These are phyloP conservation scores for Castanopsis chinensis DNA, from an alignment of 306 rosid genomes.

Conservation along the genomic window DNA sequence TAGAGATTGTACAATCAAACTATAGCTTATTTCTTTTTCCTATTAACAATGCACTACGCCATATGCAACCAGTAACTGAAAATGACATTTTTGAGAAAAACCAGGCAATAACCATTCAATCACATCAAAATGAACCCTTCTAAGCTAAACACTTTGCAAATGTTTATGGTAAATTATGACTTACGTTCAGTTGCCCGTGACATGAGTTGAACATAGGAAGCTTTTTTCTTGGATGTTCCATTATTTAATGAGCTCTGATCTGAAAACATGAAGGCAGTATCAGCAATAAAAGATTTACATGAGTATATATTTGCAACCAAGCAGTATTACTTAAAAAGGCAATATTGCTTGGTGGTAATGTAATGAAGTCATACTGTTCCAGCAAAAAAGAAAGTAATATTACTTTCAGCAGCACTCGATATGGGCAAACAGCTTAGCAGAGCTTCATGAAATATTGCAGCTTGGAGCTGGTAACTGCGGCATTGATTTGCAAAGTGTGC, in stretches of 20 bases:
- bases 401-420: constrained; percentile 46
- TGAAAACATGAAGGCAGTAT: constrained; percentile 34
- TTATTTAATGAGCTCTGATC: constrained; percentile 39
- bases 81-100: neutral
- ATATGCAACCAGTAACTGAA: neutral
- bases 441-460: constrained; percentile 80
- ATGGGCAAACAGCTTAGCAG: constrained; percentile 52
- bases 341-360: neutral
- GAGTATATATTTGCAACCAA: neutral
- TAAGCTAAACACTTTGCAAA: neutral
- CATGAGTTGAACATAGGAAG: constrained; percentile 60
- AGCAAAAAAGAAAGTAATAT: neutral
- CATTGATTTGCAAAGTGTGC: constrained; percentile 64
- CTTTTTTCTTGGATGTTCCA: constrained; percentile 55
- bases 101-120: neutral
- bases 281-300: constrained; percentile 2
- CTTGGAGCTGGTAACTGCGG: constrained; percentile 67
- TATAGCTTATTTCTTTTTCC: neutral
- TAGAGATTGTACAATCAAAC: neutral
- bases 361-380: neutral
- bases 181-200: constrained; percentile 94
- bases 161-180: constrained; percentile 25
- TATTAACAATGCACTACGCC: neutral
- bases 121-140: constrained; percentile 5
- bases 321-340: neutral